These are phyloP conservation scores for Podospora anserina DNA, from an alignment of 495 filamentous ascomycete species.

Conservation along the genomic window DNA sequence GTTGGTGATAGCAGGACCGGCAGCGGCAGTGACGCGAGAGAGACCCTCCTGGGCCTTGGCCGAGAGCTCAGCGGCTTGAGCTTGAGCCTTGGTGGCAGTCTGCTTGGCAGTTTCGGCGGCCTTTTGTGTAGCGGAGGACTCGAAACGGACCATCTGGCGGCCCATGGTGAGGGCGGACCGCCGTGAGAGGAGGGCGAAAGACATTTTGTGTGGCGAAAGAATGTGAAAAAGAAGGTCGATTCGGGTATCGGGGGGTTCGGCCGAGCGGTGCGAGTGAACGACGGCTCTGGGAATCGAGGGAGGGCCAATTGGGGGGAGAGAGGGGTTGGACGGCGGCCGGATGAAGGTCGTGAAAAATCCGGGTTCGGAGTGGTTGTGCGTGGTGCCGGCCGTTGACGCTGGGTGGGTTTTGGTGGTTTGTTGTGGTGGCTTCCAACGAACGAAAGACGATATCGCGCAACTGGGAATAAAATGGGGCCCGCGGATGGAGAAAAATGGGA, in stretches of 20 bases:
- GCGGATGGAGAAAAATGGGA: conserved; percentile 30
- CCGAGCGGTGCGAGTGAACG: conserved; percentile 12
- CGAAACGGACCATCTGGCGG: conserved; percentile 48
- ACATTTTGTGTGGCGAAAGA: conserved; percentile 22
- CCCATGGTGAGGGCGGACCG: conserved; percentile 37
- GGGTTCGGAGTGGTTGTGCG: background rate
- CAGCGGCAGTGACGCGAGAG: conserved; percentile 73
- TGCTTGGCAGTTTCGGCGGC: conserved; percentile 58
- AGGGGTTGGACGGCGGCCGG: background rate
- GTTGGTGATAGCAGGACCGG: conserved; percentile 70
- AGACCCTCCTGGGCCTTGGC: conserved; percentile 83
- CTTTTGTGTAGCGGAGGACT: conserved; percentile 52
- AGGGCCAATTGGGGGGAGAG: background rate
- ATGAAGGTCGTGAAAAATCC: conserved; percentile 1
- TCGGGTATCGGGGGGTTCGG: background rate
- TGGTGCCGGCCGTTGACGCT: conserved; percentile 3
- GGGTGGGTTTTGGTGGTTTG: conserved; percentile 15
- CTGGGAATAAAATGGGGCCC: conserved; percentile 12
- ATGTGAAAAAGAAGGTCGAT: background rate
- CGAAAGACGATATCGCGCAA: conserved; percentile 33
- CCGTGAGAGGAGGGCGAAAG: conserved; percentile 33
- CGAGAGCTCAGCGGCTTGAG: conserved; percentile 59
- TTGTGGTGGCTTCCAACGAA: conserved; percentile 15
- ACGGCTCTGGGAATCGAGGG: background rate
- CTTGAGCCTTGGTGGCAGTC: conserved; percentile 60